phyloP scores from a whole-genome alignment of 176 grass and related monocot species.

The Rhynchospora tenuis region DNA sequence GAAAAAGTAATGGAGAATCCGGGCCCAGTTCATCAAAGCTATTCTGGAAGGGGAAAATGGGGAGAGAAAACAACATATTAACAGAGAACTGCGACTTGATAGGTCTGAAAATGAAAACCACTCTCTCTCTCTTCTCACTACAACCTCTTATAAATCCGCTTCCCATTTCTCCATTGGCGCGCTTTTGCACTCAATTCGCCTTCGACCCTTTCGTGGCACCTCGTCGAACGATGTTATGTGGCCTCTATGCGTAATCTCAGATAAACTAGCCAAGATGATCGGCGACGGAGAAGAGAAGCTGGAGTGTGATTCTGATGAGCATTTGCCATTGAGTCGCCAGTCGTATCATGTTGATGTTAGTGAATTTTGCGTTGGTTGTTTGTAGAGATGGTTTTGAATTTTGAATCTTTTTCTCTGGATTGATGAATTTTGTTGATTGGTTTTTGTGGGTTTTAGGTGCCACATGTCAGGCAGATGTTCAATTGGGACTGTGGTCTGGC shows the following conservation, averaged over 20 bases:
- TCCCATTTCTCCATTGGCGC: not conserved
- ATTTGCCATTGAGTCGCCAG: slow-evolving; percentile 30
- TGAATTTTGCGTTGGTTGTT: not conserved
- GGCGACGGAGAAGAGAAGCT: slow-evolving; percentile 31
- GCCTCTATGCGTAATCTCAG: slow-evolving; percentile 71
- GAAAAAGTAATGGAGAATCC: not conserved
- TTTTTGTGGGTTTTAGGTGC: slow-evolving; percentile 45
- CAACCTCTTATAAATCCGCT: not conserved
- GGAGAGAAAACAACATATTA: not conserved
- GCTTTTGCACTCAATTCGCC: not conserved
- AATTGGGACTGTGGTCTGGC: slow-evolving; percentile 97
- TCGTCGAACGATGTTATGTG: slow-evolving; percentile 46
- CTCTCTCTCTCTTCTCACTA: not conserved
- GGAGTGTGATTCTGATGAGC: slow-evolving; percentile 16
- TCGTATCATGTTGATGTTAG: slow-evolving; percentile 67
- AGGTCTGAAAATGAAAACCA: slow-evolving; percentile 7
- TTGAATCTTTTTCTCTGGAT: not conserved
- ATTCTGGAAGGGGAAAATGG: not conserved
- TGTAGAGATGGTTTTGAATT: not conserved
- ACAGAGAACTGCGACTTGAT: not conserved
- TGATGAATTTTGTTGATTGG: not conserved
- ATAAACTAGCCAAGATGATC: slow-evolving; percentile 70
- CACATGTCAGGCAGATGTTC: slow-evolving; percentile 85
- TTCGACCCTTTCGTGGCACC: not conserved
- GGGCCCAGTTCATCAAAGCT: not conserved